These are phyloP conservation scores for Penicillium italicum DNA, from an alignment of 2,329 filamentous ascomycete genomes.

Conservation along the genomic window DNA sequence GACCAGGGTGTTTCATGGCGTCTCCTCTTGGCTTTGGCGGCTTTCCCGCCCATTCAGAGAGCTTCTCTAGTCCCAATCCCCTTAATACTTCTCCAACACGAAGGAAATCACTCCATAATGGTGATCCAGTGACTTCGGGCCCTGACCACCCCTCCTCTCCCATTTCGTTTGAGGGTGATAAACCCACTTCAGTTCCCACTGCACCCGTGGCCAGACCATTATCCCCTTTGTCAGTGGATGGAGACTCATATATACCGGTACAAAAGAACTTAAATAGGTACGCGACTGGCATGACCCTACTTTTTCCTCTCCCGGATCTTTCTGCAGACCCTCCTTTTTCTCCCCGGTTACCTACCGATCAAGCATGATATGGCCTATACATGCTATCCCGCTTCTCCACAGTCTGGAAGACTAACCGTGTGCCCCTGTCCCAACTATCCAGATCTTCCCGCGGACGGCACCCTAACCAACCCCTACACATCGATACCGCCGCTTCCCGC, in stretches of 20 bases:
- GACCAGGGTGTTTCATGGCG: conserved; percentile 21
- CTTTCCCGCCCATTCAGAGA: conserved; percentile 18
- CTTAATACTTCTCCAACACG: conserved; percentile 41
- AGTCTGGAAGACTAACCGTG: conserved; percentile 26
- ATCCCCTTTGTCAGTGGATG: conserved; percentile 27
- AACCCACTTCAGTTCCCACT: conserved; percentile 19
- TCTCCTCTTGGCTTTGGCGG: conserved; percentile 17
- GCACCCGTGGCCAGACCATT: conserved; percentile 16
- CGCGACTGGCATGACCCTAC: conserved; percentile 15
- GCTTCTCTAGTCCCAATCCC: conserved; percentile 11
- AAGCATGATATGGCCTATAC: conserved; percentile 20
- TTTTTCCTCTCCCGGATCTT: conserved; percentile 6
- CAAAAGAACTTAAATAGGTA: conserved; percentile 43
- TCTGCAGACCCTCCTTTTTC: conserved; percentile 2
- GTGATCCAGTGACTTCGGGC: conserved; percentile 37
- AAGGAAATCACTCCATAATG: conserved; percentile 54
- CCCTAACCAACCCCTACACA: conserved; percentile 31
- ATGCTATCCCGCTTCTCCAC: conserved; percentile 19
- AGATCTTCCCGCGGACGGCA: conserved; percentile 42
- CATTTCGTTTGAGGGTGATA: conserved; percentile 27
- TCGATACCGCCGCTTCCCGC: conserved; percentile 31
- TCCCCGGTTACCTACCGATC: conserved; percentile 1
- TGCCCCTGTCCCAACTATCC: conserved; percentile 21
- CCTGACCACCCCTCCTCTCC: conserved; percentile 23
- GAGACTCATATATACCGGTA: conserved; percentile 29